Evolutionary conservation across 441 rosid genomes (phyloP), one percentile per base, ranked within the genome.

Genomic region (Dalechampia spathulata): DNA sequence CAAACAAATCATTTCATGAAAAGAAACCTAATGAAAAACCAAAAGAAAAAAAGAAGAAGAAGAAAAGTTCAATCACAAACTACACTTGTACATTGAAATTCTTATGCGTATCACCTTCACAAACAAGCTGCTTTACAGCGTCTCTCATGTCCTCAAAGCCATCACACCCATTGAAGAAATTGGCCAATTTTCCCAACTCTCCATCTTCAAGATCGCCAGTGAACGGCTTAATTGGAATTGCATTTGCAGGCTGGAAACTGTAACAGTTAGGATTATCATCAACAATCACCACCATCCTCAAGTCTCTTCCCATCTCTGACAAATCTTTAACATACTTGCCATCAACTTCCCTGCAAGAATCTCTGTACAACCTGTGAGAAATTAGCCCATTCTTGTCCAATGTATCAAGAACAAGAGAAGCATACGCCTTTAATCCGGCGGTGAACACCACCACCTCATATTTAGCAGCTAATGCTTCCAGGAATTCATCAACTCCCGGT

Each of bases 371-470:
- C 63, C 89, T 70, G 49, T 81, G 75, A 0, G 87, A 69, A 19
- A 88, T 75, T 56, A 82, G 40, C 15, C 82, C 65, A 36, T 72
- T 58, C 3, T 54, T 67, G 51, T 88, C 96, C 20, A 88, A 28
- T 57, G 47, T 64, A 28, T 88, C 96, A 11, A 88, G 76, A 19
- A 88, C 91, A 12, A 78, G 50, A 0, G 95, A 78, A 1, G 98
- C 96, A 58, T 91, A 91, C 49, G 77, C 90, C 60, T 58, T 72
- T 2, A 87, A 52, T 7, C 96, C 96, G 26, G 98, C 96, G 4
- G 95, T 88, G 81, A 91, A 91, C 21, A 91, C 80, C 49, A 86
- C 98, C 63, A 88, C 62, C 53, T 86, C 95, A 32, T 68, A 83
- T 16, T 75, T 78, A 17, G 73, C 64, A 22, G 78, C 75, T 32